Conservation (phyloP, 805 yeast genomes). For the Saturnispora zaruensis region DNA sequence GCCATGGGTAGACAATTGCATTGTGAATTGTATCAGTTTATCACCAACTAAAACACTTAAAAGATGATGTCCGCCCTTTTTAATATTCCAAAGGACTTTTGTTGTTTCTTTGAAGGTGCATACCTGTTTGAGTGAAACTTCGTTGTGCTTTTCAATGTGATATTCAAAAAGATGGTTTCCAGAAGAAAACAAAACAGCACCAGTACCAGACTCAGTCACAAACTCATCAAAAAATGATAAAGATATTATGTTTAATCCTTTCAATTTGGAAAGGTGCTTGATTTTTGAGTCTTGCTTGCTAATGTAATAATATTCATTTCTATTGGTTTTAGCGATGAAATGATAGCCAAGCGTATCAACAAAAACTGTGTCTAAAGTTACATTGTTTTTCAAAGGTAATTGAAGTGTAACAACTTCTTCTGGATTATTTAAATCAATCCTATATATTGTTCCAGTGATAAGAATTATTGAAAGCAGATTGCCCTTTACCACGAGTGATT, state of each 20-base stretch:
- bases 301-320: conserved; percentile 40
- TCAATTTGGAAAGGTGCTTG: conserved; percentile 38
- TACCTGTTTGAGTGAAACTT: conserved; percentile 28
- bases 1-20: neutral
- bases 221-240: conserved; percentile 31
- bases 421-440: conserved; percentile 63
- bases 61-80: neutral
- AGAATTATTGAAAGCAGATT: conserved; percentile 51
- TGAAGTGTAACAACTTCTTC: conserved; percentile 42
- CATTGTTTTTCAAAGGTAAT: conserved; percentile 20
- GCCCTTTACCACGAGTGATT: conserved; percentile 43
- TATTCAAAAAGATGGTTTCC: conserved; percentile 43
- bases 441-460: conserved; percentile 42
- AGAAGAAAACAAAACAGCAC: conserved; percentile 43
- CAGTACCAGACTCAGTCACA: conserved; percentile 29
- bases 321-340: conserved; percentile 39
- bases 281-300: conserved; percentile 34
- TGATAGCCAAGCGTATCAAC: conserved; percentile 47
- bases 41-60: neutral
- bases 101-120: neutral
- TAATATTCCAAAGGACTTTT: neutral
- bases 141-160: conserved; percentile 36
- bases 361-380: conserved; percentile 30
- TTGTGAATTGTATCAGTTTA: conserved; percentile 5
- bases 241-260: conserved; percentile 35